Percentiles rank a stretch among this genome's conserved stretches.
phyloP scores from a whole-genome alignment of 805 yeast species.

The Zygosaccharomyces pseudorouxii region DNA sequence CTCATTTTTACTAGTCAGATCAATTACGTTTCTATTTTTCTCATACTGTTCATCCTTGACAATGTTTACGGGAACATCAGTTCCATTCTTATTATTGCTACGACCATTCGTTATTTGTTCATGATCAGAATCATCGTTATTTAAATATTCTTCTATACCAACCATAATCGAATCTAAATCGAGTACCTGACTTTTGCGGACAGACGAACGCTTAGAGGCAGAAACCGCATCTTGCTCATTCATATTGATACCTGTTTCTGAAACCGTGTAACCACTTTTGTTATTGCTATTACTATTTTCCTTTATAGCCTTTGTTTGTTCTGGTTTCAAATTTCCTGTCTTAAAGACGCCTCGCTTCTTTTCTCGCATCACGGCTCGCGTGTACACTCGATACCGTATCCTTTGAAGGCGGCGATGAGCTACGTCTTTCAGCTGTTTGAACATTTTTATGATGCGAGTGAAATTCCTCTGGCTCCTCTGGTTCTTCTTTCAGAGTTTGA shows the following conservation, averaged over 20 bases:
- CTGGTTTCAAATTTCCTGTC: slow-evolving; percentile 22
- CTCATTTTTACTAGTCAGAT: slow-evolving; percentile 1
- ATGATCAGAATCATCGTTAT: slow-evolving; percentile 10
- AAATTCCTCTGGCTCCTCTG: slow-evolving; percentile 23
- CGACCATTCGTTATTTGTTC: background rate
- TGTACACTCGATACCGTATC: slow-evolving; percentile 9
- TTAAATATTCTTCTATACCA: slow-evolving; percentile 27
- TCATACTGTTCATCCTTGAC: slow-evolving; percentile 2
- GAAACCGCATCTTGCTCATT: slow-evolving; percentile 59
- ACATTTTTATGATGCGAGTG: background rate
- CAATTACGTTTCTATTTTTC: background rate
- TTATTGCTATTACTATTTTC: background rate
- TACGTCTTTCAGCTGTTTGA: background rate
- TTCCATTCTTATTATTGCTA: background rate
- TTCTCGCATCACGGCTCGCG: slow-evolving; percentile 16
- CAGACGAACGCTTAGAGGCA: slow-evolving; percentile 5
- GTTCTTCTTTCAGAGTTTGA: slow-evolving; percentile 20
- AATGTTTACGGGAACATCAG: slow-evolving; percentile 12
- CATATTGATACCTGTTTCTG: slow-evolving; percentile 42
- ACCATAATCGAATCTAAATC: slow-evolving; percentile 24
- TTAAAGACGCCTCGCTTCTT: slow-evolving; percentile 22
- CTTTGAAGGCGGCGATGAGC: background rate
- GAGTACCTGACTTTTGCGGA: slow-evolving; percentile 5
- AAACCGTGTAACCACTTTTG: slow-evolving; percentile 1
- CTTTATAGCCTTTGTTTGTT: background rate